These are phyloP conservation scores for Lactifluus hygrophoroides DNA, from an alignment of 768 basidiomycete genomes.

Conservation along the genomic window DNA sequence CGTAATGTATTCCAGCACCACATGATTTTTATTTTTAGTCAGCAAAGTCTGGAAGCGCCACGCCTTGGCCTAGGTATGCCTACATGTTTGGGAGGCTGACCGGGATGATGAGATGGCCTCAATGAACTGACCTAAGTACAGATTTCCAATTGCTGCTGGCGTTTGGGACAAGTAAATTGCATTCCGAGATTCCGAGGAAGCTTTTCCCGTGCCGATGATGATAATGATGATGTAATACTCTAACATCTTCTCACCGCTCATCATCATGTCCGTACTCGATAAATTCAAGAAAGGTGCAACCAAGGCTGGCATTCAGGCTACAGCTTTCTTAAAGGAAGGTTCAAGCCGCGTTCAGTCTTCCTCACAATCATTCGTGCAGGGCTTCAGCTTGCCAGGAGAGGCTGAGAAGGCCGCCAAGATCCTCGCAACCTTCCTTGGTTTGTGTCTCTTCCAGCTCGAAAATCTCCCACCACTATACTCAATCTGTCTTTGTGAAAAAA, in stretches of 20 bases:
- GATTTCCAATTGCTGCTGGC: too few species aligned
- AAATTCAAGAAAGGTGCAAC: slow-evolving; percentile 75
- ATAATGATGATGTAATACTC: neutral
- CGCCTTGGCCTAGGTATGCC: too few species aligned
- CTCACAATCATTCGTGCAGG: slow-evolving; percentile 70
- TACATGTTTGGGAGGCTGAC: too few species aligned
- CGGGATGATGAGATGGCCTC: too few species aligned
- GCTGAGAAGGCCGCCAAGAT: slow-evolving; percentile 93
- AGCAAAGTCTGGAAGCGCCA: too few species aligned
- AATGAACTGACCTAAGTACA: too few species aligned
- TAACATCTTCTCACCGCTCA: too few species aligned
- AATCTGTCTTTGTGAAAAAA: too few species aligned
- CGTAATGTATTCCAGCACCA: neutral
- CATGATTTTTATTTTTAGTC: too few species aligned
- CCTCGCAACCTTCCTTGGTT: slow-evolving; percentile 84
- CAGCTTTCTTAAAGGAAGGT: slow-evolving; percentile 62
- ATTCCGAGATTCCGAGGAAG: too few species aligned
- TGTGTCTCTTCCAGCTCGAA: slow-evolving; percentile 18
- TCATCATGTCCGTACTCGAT: slow-evolving; percentile 54
- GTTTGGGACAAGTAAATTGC: too few species aligned
- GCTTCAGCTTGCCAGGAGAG: slow-evolving; percentile 86
- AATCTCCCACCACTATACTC: neutral
- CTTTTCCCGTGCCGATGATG: too few species aligned
- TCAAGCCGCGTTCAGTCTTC: slow-evolving; percentile 63
- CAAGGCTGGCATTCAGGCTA: slow-evolving; percentile 75